Percentiles rank a stretch among this genome's conserved stretches.
Evolutionary conservation across 805 yeast species (phyloP).

Genomic region (Monosporozyma aerobia): DNA sequence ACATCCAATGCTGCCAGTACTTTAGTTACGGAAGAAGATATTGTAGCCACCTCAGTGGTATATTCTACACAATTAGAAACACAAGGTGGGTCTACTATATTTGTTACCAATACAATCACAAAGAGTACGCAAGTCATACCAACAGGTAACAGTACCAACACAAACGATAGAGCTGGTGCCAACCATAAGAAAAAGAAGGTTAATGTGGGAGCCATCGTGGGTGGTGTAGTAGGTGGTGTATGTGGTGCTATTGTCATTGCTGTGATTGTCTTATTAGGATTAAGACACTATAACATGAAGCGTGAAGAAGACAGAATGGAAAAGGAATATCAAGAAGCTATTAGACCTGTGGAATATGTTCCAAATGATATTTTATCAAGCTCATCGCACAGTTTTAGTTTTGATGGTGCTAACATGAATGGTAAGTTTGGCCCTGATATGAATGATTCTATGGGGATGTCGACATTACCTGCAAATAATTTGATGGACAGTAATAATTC

Average conservation of each 20-base stretch:
- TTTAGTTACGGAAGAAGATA: not conserved
- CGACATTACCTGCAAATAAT: slow-evolving; percentile 3
- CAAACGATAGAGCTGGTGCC: not conserved
- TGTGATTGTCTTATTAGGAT: slow-evolving; percentile 31
- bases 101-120: slow-evolving; percentile 22
- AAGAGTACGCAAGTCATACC: slow-evolving; percentile 11
- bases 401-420: slow-evolving; percentile 1
- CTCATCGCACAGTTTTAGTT: slow-evolving; percentile 6
- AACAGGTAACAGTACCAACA: slow-evolving; percentile 7
- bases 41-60: slow-evolving; percentile 11
- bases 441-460: not conserved
- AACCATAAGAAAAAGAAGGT: slow-evolving; percentile 11
- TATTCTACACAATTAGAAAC: slow-evolving; percentile 20
- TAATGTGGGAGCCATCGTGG: slow-evolving; percentile 50
- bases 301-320: slow-evolving; percentile 43
- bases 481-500: not conserved
- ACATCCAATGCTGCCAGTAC: not conserved
- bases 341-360: slow-evolving; percentile 36
- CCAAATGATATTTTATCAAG: slow-evolving; percentile 2
- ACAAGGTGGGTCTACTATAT: slow-evolving; percentile 25
- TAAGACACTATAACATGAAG: slow-evolving; percentile 31
- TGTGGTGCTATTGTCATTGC: slow-evolving; percentile 38
- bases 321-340: slow-evolving; percentile 48
- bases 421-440: not conserved
- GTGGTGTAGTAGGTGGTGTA: slow-evolving; percentile 53